These are phyloP conservation scores for Coniochaeta sp. DNA, from an alignment of 2,329 filamentous ascomycete genomes.

Conservation along the genomic window DNA sequence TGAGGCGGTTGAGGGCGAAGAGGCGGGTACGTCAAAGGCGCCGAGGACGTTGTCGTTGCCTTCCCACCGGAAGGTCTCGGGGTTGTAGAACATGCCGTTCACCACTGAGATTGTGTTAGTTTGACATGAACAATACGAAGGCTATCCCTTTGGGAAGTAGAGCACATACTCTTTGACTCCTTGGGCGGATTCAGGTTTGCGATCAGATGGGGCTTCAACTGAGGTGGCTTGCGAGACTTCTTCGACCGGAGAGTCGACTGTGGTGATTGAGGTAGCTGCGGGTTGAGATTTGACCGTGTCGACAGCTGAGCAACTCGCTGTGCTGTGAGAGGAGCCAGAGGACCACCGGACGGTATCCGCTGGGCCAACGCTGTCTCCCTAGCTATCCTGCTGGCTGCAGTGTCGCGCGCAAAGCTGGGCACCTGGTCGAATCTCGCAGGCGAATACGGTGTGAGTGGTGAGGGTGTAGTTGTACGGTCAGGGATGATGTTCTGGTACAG, in stretches of 20 bases:
- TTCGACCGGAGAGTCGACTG: conserved; percentile 41
- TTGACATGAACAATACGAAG: background rate
- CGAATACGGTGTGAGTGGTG: conserved; percentile 45
- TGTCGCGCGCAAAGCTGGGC: conserved; percentile 60
- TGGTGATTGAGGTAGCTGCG: conserved; percentile 35
- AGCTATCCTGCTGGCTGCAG: conserved; percentile 57
- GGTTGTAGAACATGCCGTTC: conserved; percentile 96
- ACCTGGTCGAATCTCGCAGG: conserved; percentile 49
- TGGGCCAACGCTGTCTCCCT: conserved; percentile 56
- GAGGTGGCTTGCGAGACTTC: conserved; percentile 49
- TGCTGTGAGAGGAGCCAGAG: conserved; percentile 47
- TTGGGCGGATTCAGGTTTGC: conserved; percentile 70
- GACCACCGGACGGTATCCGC: conserved; percentile 45
- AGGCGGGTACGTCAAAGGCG: conserved; percentile 63
- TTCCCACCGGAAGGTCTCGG: conserved; percentile 82
- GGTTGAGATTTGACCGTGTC: conserved; percentile 37
- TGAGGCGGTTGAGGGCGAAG: conserved; percentile 46
- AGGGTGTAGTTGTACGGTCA: conserved; percentile 45
- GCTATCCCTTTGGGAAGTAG: background rate
- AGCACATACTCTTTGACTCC: conserved; percentile 68
- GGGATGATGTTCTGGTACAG: conserved; percentile 48
- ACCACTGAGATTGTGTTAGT: conserved; percentile 48
- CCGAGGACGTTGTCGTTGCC: conserved; percentile 84
- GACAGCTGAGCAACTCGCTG: conserved; percentile 48
- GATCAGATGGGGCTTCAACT: conserved; percentile 79